phyloP scores from a whole-genome alignment of 768 basidiomycete species.

The Pholiota conissans region DNA sequence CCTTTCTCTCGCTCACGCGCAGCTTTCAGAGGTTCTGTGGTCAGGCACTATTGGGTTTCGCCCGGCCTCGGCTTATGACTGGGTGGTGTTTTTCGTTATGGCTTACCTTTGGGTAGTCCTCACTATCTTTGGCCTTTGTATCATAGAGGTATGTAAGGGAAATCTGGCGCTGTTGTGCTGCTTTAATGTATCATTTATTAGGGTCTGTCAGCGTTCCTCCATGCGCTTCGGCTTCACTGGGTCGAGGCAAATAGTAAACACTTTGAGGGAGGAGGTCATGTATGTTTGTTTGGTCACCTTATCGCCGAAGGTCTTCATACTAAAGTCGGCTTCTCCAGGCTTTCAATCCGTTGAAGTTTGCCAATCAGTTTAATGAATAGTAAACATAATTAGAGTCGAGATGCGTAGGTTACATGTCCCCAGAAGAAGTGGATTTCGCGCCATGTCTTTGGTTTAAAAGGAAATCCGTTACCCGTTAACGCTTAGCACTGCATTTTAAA shows the following conservation, averaged over 20 bases:
- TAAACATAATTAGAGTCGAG: no score
- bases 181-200: constrained; percentile 29
- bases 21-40: constrained; percentile 96
- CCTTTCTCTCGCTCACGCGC: constrained; percentile 95
- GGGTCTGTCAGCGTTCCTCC: constrained; percentile 95
- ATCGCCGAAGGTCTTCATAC: no score
- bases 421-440: no score
- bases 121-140: constrained; percentile 79
- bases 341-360: no score
- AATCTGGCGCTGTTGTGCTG: constrained; percentile 13
- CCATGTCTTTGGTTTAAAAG: no score
- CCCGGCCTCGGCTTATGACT: constrained; percentile 64
- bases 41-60: constrained; percentile 78
- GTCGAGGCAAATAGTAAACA: constrained; percentile 98
- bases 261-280: constrained; percentile 87
- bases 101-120: constrained; percentile 72
- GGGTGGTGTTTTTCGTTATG: constrained; percentile 47
- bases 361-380: no score
- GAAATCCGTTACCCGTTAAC: no score
- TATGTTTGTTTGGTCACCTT: constrained; percentile 44
- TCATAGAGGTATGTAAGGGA: constrained; percentile 84
- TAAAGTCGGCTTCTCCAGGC: no score
- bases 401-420: no score
- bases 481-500: no score
- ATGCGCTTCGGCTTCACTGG: constrained; percentile 96